phyloP scores from a whole-genome alignment of 257 asterid species.

The Jasminum sambac region DNA sequence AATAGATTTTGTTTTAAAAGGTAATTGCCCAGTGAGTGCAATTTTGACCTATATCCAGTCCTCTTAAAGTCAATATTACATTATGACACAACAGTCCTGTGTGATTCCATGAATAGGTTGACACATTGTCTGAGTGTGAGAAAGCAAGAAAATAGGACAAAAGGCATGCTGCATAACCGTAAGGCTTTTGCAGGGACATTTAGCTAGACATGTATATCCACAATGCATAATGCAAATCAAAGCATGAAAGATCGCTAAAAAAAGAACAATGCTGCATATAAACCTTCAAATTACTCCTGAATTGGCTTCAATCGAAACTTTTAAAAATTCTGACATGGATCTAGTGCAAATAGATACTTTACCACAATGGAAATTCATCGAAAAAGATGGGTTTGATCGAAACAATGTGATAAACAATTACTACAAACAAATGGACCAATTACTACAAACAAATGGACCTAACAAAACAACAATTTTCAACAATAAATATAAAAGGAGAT shows the following conservation, averaged over 20 bases:
- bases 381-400: background rate
- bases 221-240: background rate
- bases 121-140: background rate
- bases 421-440: background rate
- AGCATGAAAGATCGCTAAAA: background rate
- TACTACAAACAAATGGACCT: background rate
- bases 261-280: background rate
- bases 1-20: background rate
- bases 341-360: background rate
- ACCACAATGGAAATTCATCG: background rate
- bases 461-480: too few species aligned
- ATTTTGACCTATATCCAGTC: background rate
- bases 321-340: background rate
- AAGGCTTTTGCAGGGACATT: background rate
- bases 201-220: background rate
- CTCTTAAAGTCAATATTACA: background rate
- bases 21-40: background rate
- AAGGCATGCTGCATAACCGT: background rate
- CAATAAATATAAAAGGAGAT: background rate
- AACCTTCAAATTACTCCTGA: background rate
- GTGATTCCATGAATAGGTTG: background rate
- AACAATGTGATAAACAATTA: background rate
- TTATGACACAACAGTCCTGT: background rate
- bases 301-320: background rate
- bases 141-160: constrained; percentile 1